Evolutionary conservation across 2,329 filamentous ascomycete genomes (phyloP).

Genomic region (Aspergillus glaucus): DNA sequence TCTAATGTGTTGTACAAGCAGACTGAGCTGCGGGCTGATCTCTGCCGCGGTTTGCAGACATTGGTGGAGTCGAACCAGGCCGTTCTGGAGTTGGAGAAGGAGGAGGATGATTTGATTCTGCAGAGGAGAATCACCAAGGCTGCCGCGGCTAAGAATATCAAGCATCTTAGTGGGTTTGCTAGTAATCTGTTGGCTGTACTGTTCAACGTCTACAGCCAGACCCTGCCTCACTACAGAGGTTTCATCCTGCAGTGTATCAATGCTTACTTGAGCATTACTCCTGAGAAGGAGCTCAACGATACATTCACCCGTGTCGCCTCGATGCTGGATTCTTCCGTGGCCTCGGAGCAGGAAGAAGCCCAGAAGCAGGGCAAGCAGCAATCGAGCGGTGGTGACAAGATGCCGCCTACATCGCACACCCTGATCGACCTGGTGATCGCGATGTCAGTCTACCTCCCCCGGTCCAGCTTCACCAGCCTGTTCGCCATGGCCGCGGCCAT

Average conservation of each 20-base stretch:
- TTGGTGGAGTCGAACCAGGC: slow-evolving; percentile 88
- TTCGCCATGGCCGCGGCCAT: slow-evolving; percentile 83
- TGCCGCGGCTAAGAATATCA: slow-evolving; percentile 70
- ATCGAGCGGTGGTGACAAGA: slow-evolving; percentile 59
- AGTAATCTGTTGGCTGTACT: slow-evolving; percentile 89
- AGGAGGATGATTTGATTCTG: slow-evolving; percentile 65
- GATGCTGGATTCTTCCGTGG: slow-evolving; percentile 70
- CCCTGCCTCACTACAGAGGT: slow-evolving; percentile 82
- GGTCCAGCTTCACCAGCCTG: slow-evolving; percentile 74
- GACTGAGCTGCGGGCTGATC: slow-evolving; percentile 74
- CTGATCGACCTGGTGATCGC: slow-evolving; percentile 96
- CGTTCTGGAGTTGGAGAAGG: slow-evolving; percentile 62
- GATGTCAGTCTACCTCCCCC: slow-evolving; percentile 85
- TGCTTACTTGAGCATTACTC: slow-evolving; percentile 83
- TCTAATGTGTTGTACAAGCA: slow-evolving; percentile 92
- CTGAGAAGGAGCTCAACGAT: slow-evolving; percentile 65
- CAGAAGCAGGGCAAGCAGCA: slow-evolving; percentile 58
- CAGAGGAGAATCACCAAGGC: slow-evolving; percentile 72
- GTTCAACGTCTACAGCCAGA: slow-evolving; percentile 99
- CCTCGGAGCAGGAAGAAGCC: slow-evolving; percentile 57
- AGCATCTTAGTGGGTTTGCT: slow-evolving; percentile 71
- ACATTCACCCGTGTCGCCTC: slow-evolving; percentile 83
- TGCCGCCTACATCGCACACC: slow-evolving; percentile 90
- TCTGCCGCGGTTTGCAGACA: slow-evolving; percentile 80
- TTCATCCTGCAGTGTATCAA: slow-evolving; percentile 93